Percentiles rank a stretch among this genome's conserved stretches.
Conservation (phyloP, 176 grass and related monocot species). For the Oryza coarctata region DNA sequence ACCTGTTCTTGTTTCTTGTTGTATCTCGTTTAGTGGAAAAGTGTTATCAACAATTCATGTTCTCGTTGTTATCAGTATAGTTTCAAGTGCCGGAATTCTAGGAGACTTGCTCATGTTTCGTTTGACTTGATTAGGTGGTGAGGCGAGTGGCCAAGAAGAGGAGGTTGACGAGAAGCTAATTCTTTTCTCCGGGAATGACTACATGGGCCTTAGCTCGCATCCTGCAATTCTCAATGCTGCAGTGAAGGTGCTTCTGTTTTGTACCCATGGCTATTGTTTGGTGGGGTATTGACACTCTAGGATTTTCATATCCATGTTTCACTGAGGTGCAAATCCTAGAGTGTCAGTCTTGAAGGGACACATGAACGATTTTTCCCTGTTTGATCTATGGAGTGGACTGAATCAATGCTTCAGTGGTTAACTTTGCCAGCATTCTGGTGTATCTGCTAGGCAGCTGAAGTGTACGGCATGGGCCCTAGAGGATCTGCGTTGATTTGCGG, state of each 20-base stretch:
- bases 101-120: conserved; percentile 8
- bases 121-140: conserved; percentile 56
- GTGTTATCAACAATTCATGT: neutral
- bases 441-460: conserved; percentile 60
- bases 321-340: neutral
- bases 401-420: neutral
- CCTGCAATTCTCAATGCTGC: conserved; percentile 62
- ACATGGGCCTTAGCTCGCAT: conserved; percentile 79
- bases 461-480: conserved; percentile 87
- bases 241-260: conserved; percentile 45
- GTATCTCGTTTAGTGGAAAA: neutral
- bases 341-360: neutral
- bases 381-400: neutral
- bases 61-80: neutral
- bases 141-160: conserved; percentile 31
- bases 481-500: conserved; percentile 80
- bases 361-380: neutral
- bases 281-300: neutral
- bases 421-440: neutral
- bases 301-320: neutral
- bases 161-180: conserved; percentile 50
- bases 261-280: neutral
- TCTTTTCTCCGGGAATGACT: conserved; percentile 90
- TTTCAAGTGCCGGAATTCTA: neutral
- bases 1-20: neutral